These are phyloP conservation scores for Globisporangium spiculum DNA, from an alignment of 352 stramenopile species.

Conservation along the genomic window DNA sequence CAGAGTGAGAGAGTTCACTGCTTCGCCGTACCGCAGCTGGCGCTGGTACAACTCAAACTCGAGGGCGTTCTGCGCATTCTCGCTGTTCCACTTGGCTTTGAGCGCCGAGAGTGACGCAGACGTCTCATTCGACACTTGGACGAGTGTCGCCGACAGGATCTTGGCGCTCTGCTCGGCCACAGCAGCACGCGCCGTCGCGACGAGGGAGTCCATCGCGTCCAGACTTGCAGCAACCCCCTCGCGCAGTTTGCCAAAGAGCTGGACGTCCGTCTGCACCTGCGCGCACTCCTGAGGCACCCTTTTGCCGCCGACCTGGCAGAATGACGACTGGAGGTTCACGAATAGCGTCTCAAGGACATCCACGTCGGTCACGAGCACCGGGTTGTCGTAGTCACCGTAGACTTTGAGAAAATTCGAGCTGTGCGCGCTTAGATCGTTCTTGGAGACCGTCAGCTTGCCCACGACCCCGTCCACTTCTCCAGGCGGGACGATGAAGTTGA, in stretches of 20 bases:
- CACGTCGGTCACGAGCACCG: not conserved
- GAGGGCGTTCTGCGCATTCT: not conserved
- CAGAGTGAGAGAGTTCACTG: not conserved
- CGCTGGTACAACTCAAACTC: constrained; percentile 4
- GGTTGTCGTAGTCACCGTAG: constrained; percentile 1
- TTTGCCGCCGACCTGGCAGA: not conserved
- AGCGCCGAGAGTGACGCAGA: not conserved
- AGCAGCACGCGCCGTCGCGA: not conserved
- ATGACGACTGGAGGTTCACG: not conserved
- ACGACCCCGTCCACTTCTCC: not conserved
- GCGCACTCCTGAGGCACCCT: not conserved
- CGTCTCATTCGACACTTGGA: constrained; percentile 2
- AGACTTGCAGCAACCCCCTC: not conserved
- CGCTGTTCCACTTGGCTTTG: not conserved
- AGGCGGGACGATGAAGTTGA: not conserved
- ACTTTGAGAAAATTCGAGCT: constrained; percentile 1
- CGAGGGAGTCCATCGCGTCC: not conserved
- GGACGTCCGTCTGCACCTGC: not conserved
- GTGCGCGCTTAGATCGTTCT: not conserved
- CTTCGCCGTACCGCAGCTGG: not conserved
- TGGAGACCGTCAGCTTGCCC: not conserved
- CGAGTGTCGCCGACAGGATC: not conserved
- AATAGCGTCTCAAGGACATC: constrained; percentile 4
- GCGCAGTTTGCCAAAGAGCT: not conserved
- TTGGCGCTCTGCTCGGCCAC: constrained; percentile 5